Evolutionary conservation across 805 yeast genomes (phyloP), one percentile per base, ranked within the genome.

Genomic region (Millerago galiae): DNA sequence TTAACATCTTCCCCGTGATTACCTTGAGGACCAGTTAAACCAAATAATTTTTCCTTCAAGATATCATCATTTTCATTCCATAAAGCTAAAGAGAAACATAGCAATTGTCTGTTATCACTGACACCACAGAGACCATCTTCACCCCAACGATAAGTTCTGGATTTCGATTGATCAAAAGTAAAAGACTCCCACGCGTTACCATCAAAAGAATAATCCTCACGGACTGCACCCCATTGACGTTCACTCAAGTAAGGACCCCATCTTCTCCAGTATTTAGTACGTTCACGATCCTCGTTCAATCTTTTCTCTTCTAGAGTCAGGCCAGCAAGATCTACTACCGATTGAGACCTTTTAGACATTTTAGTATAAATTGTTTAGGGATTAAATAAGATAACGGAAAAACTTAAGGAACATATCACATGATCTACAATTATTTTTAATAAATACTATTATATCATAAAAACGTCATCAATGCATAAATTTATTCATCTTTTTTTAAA

Each of bases 1-100:
- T 89, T 89, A 46, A 87, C 96, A 61, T 89, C 97, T 60, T 89
- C 97, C 43, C 97, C 97, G 61, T 89, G 97, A 61, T 90, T 90
- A 11, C 96, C 97, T 60, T 89, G 90, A 12, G 86, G 88, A 40
- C 95, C 95, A 24, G 96, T 88, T 32, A 88, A 74, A 2, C 97
- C 97, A 61, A 81, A 89, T 48, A 84, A 70, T 50, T 87, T 81
- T 59, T 89, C 97, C 63, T 89, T 89, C 61, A 89, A 71, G 52
- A 87, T 75, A 34, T 77, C 80, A 63, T 89, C 97, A 52, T 86
- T 70, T 51, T 85, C 95, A 66, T 89, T 89, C 97, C 97, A 89
- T 47, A 90, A 69, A 3, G 90, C 95, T 68, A 89, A 70, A n/a
- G 84, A 74, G 52, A 86, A 62, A 59, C 91, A 82, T 27, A 86